Percentiles rank a stretch among this genome's conserved stretches.
Evolutionary conservation across 2,329 filamentous ascomycete species (phyloP).

Genomic region (Saccharata proteae): DNA sequence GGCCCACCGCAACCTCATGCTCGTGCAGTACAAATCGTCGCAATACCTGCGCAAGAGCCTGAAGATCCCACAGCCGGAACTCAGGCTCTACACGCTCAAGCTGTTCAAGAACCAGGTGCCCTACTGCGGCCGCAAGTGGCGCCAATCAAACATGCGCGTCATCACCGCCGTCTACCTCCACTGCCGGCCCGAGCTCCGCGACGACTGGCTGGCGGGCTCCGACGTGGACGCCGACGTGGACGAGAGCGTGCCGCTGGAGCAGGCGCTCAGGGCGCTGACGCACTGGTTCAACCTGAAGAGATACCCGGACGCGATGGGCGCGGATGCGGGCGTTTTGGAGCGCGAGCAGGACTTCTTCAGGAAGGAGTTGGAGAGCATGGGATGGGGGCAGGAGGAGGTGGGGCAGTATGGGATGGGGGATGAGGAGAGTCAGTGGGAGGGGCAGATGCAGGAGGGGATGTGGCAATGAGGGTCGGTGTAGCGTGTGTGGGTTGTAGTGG

Average conservation of each 20-base stretch:
- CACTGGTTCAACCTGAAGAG: slow-evolving; percentile 86
- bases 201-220: slow-evolving; percentile 87
- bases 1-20: slow-evolving; percentile 81
- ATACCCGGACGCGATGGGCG: slow-evolving; percentile 67
- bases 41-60: slow-evolving; percentile 86
- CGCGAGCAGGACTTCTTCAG: slow-evolving; percentile 38
- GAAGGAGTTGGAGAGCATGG: slow-evolving; percentile 39
- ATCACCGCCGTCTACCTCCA: slow-evolving; percentile 95
- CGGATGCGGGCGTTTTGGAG: slow-evolving; percentile 25
- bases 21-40: slow-evolving; percentile 91
- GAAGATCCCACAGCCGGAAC: slow-evolving; percentile 74
- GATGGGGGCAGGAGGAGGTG: slow-evolving; percentile 21
- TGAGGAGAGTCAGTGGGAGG: not conserved
- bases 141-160: slow-evolving; percentile 95
- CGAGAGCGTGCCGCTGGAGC: slow-evolving; percentile 81
- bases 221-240: slow-evolving; percentile 92
- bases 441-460: not conserved
- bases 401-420: slow-evolving; percentile 1
- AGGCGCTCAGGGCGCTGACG: slow-evolving; percentile 76
- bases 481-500: too few species aligned
- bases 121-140: slow-evolving; percentile 96
- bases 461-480: too few species aligned
- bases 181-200: slow-evolving; percentile 80
- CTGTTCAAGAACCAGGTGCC: slow-evolving; percentile 98
- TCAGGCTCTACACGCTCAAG: slow-evolving; percentile 91